Evolutionary conservation across 2,329 filamentous ascomycete genomes (phyloP), one percentile per base, ranked within the genome.

Genomic region (Pleurostoma richardsiae): DNA sequence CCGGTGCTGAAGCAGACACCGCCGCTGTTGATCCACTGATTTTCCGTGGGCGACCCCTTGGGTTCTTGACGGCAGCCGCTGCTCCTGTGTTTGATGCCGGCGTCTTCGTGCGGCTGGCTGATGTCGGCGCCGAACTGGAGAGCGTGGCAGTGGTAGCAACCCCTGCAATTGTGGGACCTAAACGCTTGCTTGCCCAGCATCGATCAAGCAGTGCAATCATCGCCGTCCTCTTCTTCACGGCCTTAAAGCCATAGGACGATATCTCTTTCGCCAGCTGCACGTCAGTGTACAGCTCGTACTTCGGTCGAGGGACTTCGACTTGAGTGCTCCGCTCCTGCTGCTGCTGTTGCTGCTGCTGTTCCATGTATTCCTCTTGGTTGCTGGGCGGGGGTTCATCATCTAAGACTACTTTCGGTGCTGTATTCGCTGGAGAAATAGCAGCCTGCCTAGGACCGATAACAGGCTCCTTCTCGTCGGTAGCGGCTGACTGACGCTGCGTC

Each of bases 121-220:
- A 46, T 26, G 47, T 46, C 4, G 27, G 47, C 3, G 45, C 31
- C 19, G 52, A 44, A n/a, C 54, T 57, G 4, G 57, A 53, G 11
- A 56, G 52, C 2, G 50, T 33, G 8, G 41, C 44, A 3, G 31
- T n/a, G 19, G 19, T 19, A 19, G 19, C 19, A 30, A 28, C 40
- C 31, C 46, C 26, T 11, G 27, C 47, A 6, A 41, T 48, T 28
- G 40, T 49, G 41, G 45, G 42, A 1, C 40, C 42, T 10, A 59
- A 55, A 26, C 74, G 66, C 59, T 81, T 81, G 48, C 80, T 82
- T 53, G 77, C 66, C 85, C 86, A 90, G 61, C 88, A 90, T 57
- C 82, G 78, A 44, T 86, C 71, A 10, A 91, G 68, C 8, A 90
- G 64, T 2, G 79, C 71, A 50, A 91, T 82, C 83, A 88, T 89